Base-by-base conservation (phyloP, 768 basidiomycete genomes). In the Mycena kentingensis region DNA sequence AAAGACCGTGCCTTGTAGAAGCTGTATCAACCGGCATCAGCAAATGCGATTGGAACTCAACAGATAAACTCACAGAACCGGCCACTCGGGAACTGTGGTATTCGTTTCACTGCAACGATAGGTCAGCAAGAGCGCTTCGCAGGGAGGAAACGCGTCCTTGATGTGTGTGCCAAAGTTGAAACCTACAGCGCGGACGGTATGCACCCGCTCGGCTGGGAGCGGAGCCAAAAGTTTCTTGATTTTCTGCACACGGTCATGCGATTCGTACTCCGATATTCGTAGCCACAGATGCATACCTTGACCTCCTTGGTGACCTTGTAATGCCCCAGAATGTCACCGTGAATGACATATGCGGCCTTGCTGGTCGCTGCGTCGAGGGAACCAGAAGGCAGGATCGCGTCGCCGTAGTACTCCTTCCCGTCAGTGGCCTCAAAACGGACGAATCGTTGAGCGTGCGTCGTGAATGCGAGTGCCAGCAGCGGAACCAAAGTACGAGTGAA, bases 101-200 rank as follows among this genome's bases (percentile, higher is more conserved):
- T n/a, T n/a, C n/a, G n/a, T n/a, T n/a, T n/a, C n/a, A n/a, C n/a
- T n/a, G n/a, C n/a, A n/a, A n/a, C n/a, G n/a, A n/a, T n/a, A n/a
- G n/a, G n/a, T n/a, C n/a, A n/a, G n/a, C n/a, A n/a, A n/a, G n/a
- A n/a, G n/a, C n/a, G n/a, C n/a, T n/a, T n/a, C n/a, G n/a, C n/a
- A n/a, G n/a, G n/a, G n/a, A n/a, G n/a, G n/a, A n/a, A n/a, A n/a
- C n/a, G n/a, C n/a, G n/a, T 66, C 67, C 55, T 70, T 62, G 39
- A 66, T 70, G 48, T 70, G 69, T 16, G 67, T 61, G n/a, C 66
- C 65, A 37, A 71, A 73, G 53, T 73, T 73, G 44, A 71, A 62
- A 4, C 49, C 49, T 25, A 51, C 49, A 29, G 43, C 43, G 8
- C 67, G 61, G 19, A 68, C 67, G 10, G 65, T 68, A 21, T 63